Conservation (phyloP, 352 stramenopile genomes). For the Pythium dissotocum region DNA sequence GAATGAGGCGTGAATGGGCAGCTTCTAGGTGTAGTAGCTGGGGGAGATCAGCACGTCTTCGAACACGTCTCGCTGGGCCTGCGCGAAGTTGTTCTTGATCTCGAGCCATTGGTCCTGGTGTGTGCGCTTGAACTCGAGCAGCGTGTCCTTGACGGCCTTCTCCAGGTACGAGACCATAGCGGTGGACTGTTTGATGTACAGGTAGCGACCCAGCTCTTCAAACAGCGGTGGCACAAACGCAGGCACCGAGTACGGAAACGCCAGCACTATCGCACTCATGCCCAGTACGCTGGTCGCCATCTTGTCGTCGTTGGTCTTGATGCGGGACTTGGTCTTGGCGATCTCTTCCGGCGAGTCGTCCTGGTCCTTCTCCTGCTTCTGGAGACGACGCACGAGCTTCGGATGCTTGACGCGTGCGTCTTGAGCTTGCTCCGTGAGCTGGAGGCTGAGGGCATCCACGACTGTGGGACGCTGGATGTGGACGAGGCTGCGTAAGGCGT, state of each 20-base stretch:
- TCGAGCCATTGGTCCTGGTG: conserved; percentile 86
- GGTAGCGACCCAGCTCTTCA: conserved; percentile 67
- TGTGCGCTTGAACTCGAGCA: conserved; percentile 83
- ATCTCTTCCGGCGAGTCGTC: conserved; percentile 36
- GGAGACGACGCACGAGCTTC: conserved; percentile 58
- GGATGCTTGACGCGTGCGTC: conserved; percentile 53
- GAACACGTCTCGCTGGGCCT: conserved; percentile 65
- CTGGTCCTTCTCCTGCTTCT: conserved; percentile 40
- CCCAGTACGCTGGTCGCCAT: conserved; percentile 72
- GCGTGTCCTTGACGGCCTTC: conserved; percentile 74
- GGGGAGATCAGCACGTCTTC: conserved; percentile 79
- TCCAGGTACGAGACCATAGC: conserved; percentile 64
- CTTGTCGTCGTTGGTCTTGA: conserved; percentile 46
- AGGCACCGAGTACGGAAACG: conserved; percentile 78
- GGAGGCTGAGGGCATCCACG: conserved; percentile 41
- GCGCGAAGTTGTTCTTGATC: conserved; percentile 62
- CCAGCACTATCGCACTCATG: conserved; percentile 69
- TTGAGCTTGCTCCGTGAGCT: conserved; percentile 38
- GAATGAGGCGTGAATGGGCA: too few relatives aligned
- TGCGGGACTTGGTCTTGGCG: conserved; percentile 32
- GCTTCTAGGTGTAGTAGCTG: conserved; percentile 61
- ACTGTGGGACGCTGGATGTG: conserved; percentile 47
- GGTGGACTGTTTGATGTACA: conserved; percentile 68
- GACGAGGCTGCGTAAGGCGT: conserved; percentile 60
- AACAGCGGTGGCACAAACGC: conserved; percentile 67